Conservation (phyloP, 345 rosid species). For the Isatis tinctoria region DNA sequence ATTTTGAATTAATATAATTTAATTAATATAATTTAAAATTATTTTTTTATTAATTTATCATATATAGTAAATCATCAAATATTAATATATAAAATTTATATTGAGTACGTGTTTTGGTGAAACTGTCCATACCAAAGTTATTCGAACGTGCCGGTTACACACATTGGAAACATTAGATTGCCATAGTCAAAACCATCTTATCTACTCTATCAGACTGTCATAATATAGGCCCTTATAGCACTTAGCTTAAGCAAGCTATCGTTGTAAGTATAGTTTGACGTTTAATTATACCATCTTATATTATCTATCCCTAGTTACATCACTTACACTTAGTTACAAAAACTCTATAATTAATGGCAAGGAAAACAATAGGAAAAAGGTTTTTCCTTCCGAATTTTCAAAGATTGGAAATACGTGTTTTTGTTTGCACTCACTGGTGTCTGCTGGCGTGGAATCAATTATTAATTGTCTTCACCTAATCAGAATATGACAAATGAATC, state of each 20-base stretch:
- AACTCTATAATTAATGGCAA: background rate
- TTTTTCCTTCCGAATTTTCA: background rate
- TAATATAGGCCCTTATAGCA: background rate
- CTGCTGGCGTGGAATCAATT: constrained; percentile 32
- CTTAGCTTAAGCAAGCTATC: background rate
- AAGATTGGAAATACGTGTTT: constrained; percentile 10
- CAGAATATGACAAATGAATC: constrained; percentile 25
- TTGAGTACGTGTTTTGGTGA: too few relatives aligned
- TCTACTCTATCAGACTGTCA: background rate
- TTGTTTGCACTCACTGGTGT: constrained; percentile 26
- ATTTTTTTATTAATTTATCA: too few relatives aligned
- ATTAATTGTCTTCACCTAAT: constrained; percentile 23
- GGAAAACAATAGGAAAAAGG: background rate
- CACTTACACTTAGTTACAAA: background rate
- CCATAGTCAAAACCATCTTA: background rate
- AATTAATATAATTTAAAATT: too few relatives aligned
- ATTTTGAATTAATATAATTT: too few relatives aligned
- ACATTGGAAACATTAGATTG: background rate
- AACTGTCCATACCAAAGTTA: background rate
- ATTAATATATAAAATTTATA: too few relatives aligned
- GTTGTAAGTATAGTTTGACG: background rate
- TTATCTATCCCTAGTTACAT: background rate
- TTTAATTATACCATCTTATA: background rate
- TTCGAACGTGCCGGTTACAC: background rate
- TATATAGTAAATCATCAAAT: too few relatives aligned